phyloP scores from a whole-genome alignment of 495 filamentous ascomycete species.

The Hypoxylon trugodes region DNA sequence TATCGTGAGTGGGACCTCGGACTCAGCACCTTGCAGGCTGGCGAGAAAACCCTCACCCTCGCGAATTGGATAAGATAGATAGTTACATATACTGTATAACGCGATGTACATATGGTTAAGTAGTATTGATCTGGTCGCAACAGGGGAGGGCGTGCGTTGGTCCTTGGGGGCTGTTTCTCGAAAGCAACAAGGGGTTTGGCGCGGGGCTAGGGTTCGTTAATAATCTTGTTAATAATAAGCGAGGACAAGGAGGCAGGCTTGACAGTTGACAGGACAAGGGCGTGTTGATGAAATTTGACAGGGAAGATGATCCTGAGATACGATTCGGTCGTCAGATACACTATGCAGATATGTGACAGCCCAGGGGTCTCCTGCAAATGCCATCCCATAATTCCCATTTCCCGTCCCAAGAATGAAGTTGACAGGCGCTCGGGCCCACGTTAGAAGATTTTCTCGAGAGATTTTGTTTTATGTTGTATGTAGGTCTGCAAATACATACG shows the following conservation, averaged over 20 bases:
- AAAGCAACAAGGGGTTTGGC: conserved; percentile 18
- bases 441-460: not conserved
- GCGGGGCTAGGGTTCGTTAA: conserved; percentile 26
- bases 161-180: conserved; percentile 29
- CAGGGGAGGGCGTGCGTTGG: conserved; percentile 26
- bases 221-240: conserved; percentile 40
- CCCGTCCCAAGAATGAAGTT: conserved; percentile 37
- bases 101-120: conserved; percentile 19
- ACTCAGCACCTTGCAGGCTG: conserved; percentile 7
- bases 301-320: conserved; percentile 37
- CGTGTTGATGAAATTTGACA: conserved; percentile 21
- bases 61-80: not conserved
- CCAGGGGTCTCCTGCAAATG: conserved; percentile 31
- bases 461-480: not conserved
- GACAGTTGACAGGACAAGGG: conserved; percentile 39
- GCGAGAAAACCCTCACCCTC: not conserved
- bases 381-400: conserved; percentile 37
- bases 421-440: conserved; percentile 35
- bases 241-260: conserved; percentile 33
- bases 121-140: conserved; percentile 38
- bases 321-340: conserved; percentile 41
- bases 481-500: not conserved
- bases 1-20: conserved; percentile 14
- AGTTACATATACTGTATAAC: conserved; percentile 2
- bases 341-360: conserved; percentile 40